Percentiles rank a stretch among this genome's conserved stretches.
These are phyloP conservation scores for Trichoderma orchidacearum DNA, from an alignment of 495 filamentous ascomycete species.

Conservation along the genomic window DNA sequence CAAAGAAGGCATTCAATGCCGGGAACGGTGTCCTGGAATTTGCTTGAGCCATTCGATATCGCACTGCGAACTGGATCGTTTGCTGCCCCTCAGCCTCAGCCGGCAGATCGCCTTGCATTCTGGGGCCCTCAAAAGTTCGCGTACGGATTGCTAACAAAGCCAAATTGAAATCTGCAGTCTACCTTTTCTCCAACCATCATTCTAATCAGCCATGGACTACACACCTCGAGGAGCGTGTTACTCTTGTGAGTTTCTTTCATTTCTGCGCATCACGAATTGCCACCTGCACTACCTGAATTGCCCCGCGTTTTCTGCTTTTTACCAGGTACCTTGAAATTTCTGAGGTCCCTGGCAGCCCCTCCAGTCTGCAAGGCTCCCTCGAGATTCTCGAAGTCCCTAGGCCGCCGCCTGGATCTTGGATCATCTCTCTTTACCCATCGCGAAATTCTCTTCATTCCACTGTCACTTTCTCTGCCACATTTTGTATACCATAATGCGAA, in stretches of 20 bases:
- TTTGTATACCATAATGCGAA: too few species aligned
- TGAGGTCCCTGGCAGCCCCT: neutral
- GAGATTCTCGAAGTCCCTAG: too few species aligned
- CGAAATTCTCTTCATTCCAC: neutral
- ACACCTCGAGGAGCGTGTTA: neutral
- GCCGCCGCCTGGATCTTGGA: too few species aligned
- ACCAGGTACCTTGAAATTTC: neutral
- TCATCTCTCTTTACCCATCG: too few species aligned
- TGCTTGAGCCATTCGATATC: neutral
- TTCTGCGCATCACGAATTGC: neutral
- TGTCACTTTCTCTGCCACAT: neutral
- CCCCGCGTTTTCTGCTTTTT: neutral
- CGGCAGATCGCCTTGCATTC: neutral
- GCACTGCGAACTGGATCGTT: neutral
- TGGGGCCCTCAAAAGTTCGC: neutral
- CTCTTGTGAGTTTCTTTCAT: slow-evolving; percentile 2
- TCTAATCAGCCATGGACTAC: slow-evolving; percentile 1
- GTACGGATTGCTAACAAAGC: neutral
- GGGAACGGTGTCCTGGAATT: neutral
- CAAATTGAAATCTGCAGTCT: neutral
- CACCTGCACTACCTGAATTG: neutral
- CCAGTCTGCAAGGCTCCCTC: neutral
- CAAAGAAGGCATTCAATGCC: neutral
- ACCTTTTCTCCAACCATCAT: neutral
- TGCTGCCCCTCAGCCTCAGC: neutral